Percentiles rank a stretch among this genome's conserved stretches.
phyloP scores from a whole-genome alignment of 805 yeast species.

The Candida koratica region DNA sequence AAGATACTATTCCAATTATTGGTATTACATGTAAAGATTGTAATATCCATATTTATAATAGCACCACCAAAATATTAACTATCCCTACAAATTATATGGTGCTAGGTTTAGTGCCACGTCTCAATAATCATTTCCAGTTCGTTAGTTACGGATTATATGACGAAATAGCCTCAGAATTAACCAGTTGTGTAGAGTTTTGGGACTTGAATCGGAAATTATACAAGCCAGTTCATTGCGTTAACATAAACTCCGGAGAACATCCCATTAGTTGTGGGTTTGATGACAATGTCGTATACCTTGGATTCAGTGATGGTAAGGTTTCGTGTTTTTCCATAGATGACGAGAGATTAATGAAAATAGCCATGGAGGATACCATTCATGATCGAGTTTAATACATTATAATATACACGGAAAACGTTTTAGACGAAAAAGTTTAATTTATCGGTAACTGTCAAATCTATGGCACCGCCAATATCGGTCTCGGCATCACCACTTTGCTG shows the following conservation, averaged over 20 bases:
- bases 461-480: constrained; percentile 50
- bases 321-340: constrained; percentile 14
- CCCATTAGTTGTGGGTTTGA: constrained; percentile 15
- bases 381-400: constrained; percentile 10
- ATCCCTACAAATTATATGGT: constrained; percentile 22
- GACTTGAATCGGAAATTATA: constrained; percentile 17
- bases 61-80: constrained; percentile 11
- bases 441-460: constrained; percentile 48
- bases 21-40: constrained; percentile 10
- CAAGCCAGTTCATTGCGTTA: constrained; percentile 3
- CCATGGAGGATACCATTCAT: constrained; percentile 13
- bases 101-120: constrained; percentile 18
- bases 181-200: constrained; percentile 27
- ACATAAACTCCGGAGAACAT: constrained; percentile 5
- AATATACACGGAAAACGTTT: constrained; percentile 8
- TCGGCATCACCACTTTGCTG: constrained; percentile 41
- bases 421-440: constrained; percentile 21
- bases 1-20: constrained; percentile 9
- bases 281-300: constrained; percentile 17
- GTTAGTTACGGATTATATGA: constrained; percentile 22
- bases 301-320: constrained; percentile 21
- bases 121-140: constrained; percentile 21
- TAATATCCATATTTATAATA: constrained; percentile 11
- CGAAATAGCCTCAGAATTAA: constrained; percentile 7
- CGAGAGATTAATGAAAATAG: background rate